Evolutionary conservation across 2,329 filamentous ascomycete species (phyloP), one percentile per base, ranked within the genome.

Genomic region (Gliomastix tumulicola): DNA sequence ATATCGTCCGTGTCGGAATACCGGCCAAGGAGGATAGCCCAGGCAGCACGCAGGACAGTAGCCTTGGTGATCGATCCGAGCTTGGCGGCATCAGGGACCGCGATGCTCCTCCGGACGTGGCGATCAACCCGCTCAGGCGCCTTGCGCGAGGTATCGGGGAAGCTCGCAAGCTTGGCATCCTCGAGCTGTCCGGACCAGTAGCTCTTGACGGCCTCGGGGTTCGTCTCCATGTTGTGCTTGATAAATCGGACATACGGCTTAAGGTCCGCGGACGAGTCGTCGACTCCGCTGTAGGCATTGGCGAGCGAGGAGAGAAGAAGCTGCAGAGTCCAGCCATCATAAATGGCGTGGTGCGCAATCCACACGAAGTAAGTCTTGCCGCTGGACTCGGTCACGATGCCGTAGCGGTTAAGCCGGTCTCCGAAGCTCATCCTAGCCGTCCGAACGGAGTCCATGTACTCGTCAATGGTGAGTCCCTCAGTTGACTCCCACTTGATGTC

Each of bases 1-100:
- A 50, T 33, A 32, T 66, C 61, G 15, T 49, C 34, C 16, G 37
- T 54, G 40, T 12, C 52, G 46, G 60, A 50, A 37, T 63, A 62
- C 3, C 57, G 23, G 21, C 31, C 10, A 32, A 38, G 31, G 13
- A 27, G 15, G 10, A 38, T 28, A 13, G 36, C 36, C 36, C 36
- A 38, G 9, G 36, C 36, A 11, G 36, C 36, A 5, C 48, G 46
- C 8, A 47, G 19, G 4, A 50, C 17, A 12, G 18, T 37, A 0
- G 46, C 43, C 3, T 47, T 44, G 34, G 38, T 47, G 3, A 28
- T 39, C 11, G 42, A 33, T 9, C 13, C 28, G 9, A 19, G 19
- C 4, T 21, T 19, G 15, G 7, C n/a, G 20, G n/a, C 20, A 16
- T 34, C 21, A 8, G 32, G 32, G 11, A 32, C 23, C 19, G 42